A percentile compares a stretch with the other conserved stretches of the same genome.
Conservation (phyloP, 2,329 filamentous ascomycete species). For the Helotiales sp. region DNA sequence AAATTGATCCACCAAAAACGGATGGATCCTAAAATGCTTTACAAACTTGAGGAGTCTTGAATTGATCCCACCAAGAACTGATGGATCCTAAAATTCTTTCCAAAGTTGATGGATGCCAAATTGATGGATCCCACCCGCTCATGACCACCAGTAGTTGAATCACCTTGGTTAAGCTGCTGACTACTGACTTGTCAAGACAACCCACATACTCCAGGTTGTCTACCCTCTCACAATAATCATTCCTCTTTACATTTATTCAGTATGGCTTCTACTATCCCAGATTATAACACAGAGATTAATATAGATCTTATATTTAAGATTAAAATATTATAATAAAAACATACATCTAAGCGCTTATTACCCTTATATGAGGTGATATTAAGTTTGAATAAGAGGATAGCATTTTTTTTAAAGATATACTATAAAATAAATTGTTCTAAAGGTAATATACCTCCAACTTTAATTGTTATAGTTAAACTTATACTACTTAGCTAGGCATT, state of each 20-base stretch:
- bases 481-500: background rate
- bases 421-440: background rate
- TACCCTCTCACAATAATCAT: background rate
- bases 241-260: background rate
- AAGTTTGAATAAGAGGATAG: slow-evolving; percentile 7
- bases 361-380: background rate
- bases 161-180: background rate
- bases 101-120: background rate
- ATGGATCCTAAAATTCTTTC: background rate
- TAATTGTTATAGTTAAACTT: background rate
- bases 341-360: slow-evolving; percentile 4
- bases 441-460: background rate
- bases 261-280: background rate
- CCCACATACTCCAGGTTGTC: background rate
- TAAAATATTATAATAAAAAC: background rate
- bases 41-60: background rate
- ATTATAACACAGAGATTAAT: background rate
- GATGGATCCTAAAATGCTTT: background rate
- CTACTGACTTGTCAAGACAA: slow-evolving; percentile 1
- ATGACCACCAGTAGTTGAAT: background rate
- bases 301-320: slow-evolving; percentile 1
- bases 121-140: background rate
- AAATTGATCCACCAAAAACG: no score
- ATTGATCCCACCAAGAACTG: background rate
- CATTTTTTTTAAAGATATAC: background rate